phyloP scores from a whole-genome alignment of 257 asterid species.

The Nyctanthes arbortristis region DNA sequence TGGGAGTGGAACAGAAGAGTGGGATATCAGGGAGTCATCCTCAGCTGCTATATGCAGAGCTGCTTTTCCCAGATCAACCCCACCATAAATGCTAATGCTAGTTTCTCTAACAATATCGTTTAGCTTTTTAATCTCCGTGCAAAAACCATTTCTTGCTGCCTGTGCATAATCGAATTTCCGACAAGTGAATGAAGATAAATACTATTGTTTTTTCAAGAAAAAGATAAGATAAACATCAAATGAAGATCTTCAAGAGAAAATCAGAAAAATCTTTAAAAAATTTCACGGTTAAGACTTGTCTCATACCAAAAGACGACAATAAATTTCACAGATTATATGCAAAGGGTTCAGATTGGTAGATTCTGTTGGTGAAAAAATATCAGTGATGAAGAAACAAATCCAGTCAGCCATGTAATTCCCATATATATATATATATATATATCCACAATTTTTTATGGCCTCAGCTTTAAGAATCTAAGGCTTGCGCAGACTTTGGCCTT shows the following conservation, averaged over 20 bases:
- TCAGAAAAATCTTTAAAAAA: neutral
- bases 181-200: neutral
- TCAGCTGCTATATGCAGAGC: constrained; percentile 86
- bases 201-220: constrained; percentile 13
- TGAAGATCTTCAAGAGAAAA: constrained; percentile 4
- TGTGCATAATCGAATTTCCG: constrained; percentile 26
- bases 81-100: constrained; percentile 61
- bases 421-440: neutral
- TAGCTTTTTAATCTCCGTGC: constrained; percentile 49
- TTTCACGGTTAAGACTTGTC: neutral
- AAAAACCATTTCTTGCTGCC: constrained; percentile 71
- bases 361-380: neutral
- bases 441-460: constrained; percentile 9
- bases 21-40: constrained; percentile 78
- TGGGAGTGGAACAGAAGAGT: constrained; percentile 87
- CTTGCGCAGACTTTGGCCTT: neutral
- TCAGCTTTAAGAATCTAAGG: constrained; percentile 3
- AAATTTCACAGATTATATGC: neutral
- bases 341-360: neutral
- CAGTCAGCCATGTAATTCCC: neutral
- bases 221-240: constrained; percentile 4
- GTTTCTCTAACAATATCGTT: constrained; percentile 66
- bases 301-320: neutral
- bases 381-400: constrained; percentile 2
- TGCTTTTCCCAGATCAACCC: constrained; percentile 61